Conservation (phyloP, 306 rosid genomes). For the Dalbergia oliveri region DNA sequence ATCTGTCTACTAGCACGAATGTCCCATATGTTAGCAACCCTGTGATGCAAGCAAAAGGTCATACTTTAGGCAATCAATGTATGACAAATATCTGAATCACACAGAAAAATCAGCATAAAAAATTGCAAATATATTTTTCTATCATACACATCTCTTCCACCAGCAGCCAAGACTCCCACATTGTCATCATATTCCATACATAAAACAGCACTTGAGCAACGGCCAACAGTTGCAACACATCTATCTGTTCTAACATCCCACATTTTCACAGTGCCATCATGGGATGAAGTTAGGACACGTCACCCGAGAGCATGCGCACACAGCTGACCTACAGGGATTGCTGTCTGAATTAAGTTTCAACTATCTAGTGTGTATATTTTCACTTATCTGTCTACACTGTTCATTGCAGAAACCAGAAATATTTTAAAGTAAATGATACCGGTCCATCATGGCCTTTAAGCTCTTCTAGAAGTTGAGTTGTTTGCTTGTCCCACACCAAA, state of each 20-base stretch:
- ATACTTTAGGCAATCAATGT: constrained; percentile 36
- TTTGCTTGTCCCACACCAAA: constrained; percentile 97
- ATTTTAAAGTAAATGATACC: constrained; percentile 55
- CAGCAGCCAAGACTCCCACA: constrained; percentile 92
- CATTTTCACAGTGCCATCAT: constrained; percentile 99
- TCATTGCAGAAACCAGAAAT: constrained; percentile 34
- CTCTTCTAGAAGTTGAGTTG: constrained; percentile 97
- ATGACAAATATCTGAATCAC: constrained; percentile 35
- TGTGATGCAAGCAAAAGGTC: constrained; percentile 55
- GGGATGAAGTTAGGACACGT: constrained; percentile 94
- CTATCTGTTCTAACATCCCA: constrained; percentile 99
- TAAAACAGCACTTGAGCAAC: constrained; percentile 93
- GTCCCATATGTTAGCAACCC: constrained; percentile 95
- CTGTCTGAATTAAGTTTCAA: constrained; percentile 50
- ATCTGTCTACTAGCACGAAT: constrained; percentile 91
- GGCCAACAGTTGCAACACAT: constrained; percentile 99
- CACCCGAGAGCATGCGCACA: constrained; percentile 96
- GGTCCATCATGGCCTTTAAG: constrained; percentile 96
- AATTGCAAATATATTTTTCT: constrained; percentile 16
- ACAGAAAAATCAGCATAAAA: constrained; percentile 37
- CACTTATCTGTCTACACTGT: constrained; percentile 22
- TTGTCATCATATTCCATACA: constrained; percentile 98
- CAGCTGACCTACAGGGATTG: constrained; percentile 80
- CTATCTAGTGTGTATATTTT: constrained; percentile 26
- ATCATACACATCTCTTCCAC: constrained; percentile 96